These are phyloP conservation scores for Coniella lustricola DNA, from an alignment of 2,329 filamentous ascomycete genomes.

Conservation along the genomic window DNA sequence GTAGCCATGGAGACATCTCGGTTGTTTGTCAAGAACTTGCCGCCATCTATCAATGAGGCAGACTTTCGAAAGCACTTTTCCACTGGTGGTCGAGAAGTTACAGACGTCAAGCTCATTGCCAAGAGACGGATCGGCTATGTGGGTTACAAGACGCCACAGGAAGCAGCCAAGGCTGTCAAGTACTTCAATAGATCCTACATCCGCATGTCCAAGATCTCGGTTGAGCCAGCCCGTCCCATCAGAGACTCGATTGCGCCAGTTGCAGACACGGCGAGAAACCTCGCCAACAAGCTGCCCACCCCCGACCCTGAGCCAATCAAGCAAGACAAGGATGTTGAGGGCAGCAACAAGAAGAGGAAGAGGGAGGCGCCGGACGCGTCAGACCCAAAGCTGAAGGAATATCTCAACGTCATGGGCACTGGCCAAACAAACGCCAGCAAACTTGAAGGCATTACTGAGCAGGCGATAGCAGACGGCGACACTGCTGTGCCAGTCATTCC, in stretches of 20 bases:
- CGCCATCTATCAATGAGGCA: conserved; percentile 75
- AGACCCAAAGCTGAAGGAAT: conserved; percentile 81
- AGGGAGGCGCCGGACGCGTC: conserved; percentile 50
- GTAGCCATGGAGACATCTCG: conserved; percentile 51
- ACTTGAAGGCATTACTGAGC: conserved; percentile 40
- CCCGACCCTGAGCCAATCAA: conserved; percentile 12
- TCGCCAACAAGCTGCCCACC: conserved; percentile 10
- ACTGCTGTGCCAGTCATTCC: conserved; percentile 17
- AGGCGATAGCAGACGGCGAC: conserved; percentile 17
- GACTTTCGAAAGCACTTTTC: conserved; percentile 88
- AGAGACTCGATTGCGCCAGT: conserved; percentile 35
- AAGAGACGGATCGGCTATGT: conserved; percentile 91
- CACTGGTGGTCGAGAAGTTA: conserved; percentile 63
- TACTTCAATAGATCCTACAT: conserved; percentile 96
- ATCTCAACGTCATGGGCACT: conserved; percentile 72
- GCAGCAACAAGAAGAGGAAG: conserved; percentile 61
- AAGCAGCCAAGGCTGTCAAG: conserved; percentile 76
- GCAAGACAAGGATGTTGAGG: conserved; percentile 22
- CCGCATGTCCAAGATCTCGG: conserved; percentile 87
- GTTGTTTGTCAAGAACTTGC: conserved; percentile 75
- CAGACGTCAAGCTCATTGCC: conserved; percentile 86
- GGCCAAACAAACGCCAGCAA: conserved; percentile 56
- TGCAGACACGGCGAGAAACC: conserved; percentile 14
- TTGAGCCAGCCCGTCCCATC: conserved; percentile 74
- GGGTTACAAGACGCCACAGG: conserved; percentile 77